Conservation (phyloP, 768 basidiomycete genomes). For the Multifurca ochricompacta region DNA sequence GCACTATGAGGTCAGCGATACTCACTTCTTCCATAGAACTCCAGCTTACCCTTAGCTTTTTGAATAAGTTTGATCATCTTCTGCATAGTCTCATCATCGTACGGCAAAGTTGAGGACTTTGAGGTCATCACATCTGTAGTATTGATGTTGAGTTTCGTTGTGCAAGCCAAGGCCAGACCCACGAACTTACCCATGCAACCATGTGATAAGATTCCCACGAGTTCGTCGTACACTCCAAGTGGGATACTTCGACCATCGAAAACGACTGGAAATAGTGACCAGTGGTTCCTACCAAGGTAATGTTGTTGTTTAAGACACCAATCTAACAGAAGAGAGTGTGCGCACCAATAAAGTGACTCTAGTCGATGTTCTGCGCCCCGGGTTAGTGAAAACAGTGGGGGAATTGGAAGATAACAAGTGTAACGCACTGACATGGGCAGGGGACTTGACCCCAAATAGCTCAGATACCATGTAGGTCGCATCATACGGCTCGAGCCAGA, state of each 20-base stretch:
- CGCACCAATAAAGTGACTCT: constrained; percentile 24
- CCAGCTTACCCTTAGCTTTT: constrained; percentile 4
- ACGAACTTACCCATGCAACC: constrained; percentile 34
- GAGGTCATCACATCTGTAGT: constrained; percentile 11
- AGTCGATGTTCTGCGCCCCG: constrained; percentile 20
- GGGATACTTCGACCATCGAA: constrained; percentile 10
- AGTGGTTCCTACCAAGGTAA: constrained; percentile 21
- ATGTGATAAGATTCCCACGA: constrained; percentile 31
- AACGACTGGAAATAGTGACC: constrained; percentile 24
- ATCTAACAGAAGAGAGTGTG: background rate
- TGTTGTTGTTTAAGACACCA: background rate
- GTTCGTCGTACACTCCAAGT: constrained; percentile 24
- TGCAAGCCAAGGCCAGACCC: background rate
- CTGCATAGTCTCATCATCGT: constrained; percentile 2
- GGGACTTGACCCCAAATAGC: constrained; percentile 7
- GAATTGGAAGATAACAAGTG: background rate
- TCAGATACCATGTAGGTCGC: constrained; percentile 28
- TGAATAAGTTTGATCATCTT: constrained; percentile 5
- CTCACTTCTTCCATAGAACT: too few relatives aligned
- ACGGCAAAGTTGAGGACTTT: constrained; percentile 12
- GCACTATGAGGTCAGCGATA: background rate
- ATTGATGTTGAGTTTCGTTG: background rate
- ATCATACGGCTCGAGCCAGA: constrained; percentile 43
- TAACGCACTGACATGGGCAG: constrained; percentile 17
- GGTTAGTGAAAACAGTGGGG: background rate